Evolutionary conservation across 257 asterid genomes (phyloP).

Genomic region (Primulina tabacum): DNA sequence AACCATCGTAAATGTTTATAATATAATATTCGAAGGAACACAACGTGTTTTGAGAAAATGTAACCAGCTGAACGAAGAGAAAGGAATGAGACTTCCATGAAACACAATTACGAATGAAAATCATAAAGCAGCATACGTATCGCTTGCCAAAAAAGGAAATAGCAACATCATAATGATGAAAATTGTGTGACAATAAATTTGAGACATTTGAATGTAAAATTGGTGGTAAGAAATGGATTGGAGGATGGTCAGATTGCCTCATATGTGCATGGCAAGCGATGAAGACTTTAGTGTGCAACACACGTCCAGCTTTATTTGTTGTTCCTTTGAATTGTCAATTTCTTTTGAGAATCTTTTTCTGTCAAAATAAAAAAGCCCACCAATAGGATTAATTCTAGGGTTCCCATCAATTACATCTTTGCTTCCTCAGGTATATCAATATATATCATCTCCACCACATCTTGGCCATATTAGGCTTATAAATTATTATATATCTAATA

Average conservation of each 20-base stretch:
- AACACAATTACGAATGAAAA: too few species aligned
- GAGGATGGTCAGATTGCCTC: constrained; percentile 35
- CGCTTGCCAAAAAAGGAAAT: not conserved
- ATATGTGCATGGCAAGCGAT: constrained; percentile 60
- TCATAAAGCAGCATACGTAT: too few species aligned
- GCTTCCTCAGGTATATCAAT: too few species aligned
- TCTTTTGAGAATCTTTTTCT: constrained; percentile 71
- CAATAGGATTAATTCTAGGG: constrained; percentile 30
- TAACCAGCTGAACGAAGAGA: too few species aligned
- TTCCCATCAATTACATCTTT: too few species aligned
- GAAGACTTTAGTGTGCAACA: constrained; percentile 30
- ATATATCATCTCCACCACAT: too few species aligned
- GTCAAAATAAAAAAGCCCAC: constrained; percentile 35
- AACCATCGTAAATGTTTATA: too few species aligned
- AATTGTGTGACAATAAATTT: not conserved
- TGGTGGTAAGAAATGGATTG: not conserved
- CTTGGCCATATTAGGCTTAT: too few species aligned
- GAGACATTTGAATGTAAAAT: not conserved
- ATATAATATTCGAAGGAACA: too few species aligned
- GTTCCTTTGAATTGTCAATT: constrained; percentile 71
- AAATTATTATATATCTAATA: too few species aligned
- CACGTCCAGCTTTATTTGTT: constrained; percentile 45
- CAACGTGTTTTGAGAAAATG: too few species aligned
- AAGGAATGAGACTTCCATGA: too few species aligned
- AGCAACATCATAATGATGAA: not conserved